Conservation (phyloP, 352 stramenopile species). For the Pelagophyceae sp. region DNA sequence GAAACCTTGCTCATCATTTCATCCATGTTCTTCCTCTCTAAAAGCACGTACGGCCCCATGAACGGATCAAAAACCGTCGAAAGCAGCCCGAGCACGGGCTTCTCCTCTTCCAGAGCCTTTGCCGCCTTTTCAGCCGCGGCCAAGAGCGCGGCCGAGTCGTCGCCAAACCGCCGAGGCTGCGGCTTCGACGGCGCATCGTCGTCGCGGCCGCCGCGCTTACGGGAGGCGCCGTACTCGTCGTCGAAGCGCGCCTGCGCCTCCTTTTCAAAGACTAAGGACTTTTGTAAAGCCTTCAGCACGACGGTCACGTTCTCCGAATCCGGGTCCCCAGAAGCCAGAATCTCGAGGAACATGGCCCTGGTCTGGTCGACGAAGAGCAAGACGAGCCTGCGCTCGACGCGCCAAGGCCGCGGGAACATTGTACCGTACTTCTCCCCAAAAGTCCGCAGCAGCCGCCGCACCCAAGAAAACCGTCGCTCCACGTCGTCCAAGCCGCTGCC, state of each 20-base stretch:
- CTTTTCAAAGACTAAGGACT: conserved; percentile 74
- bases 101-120: conserved; percentile 23
- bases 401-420: conserved; percentile 91
- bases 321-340: conserved; percentile 37
- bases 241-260: conserved; percentile 60
- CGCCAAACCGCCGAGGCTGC: conserved; percentile 29
- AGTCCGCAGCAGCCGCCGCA: conserved; percentile 55
- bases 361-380: conserved; percentile 80
- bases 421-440: conserved; percentile 70
- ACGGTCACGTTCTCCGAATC: conserved; percentile 63
- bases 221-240: conserved; percentile 29
- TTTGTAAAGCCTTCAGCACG: conserved; percentile 70
- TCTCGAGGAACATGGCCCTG: conserved; percentile 40
- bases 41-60: conserved; percentile 89
- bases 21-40: conserved; percentile 91
- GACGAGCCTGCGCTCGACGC: conserved; percentile 80
- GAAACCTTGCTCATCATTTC: conserved; percentile 79
- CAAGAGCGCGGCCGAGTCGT: conserved; percentile 48
- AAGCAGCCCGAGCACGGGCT: conserved; percentile 54
- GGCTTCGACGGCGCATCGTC: conserved; percentile 26
- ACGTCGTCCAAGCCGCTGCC: conserved; percentile 54
- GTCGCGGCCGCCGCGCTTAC: conserved; percentile 13
- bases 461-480: conserved; percentile 75
- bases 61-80: conserved; percentile 90
- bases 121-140: too few relatives aligned